Evolutionary conservation across 306 rosid species (phyloP), one percentile per base, ranked within the genome.

Genomic region (Trichosanthes truncata): DNA sequence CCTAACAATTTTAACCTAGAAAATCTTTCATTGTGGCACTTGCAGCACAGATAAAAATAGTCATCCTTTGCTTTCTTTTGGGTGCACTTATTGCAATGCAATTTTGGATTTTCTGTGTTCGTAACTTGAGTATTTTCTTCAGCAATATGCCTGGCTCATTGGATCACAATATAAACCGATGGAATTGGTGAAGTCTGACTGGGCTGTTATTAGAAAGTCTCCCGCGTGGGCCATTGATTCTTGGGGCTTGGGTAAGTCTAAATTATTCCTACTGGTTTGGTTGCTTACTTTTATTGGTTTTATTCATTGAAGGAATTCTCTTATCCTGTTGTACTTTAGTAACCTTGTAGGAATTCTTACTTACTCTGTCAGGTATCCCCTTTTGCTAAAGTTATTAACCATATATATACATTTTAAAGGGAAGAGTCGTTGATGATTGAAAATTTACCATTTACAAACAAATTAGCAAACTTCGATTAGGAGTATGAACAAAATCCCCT

Each of bases 91-190:
- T 65, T 63, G 1, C 33, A 45, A 46, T 21, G 6, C n/a, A 59
- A 76, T 38, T 57, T 38, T 53, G 68, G 51, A 35, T 33, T 56
- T n/a, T 21, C 53, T n/a, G 33, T 77, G 69, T 77, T 77, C n/a
- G 72, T 86, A 45, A 57, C 41, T 35, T 82, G 81, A 82, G 36
- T 49, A 29, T 51, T 74, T 62, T 79, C 15, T 84, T 80, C 89
- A 95, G 99, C 98, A 91, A 93, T 95, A 88, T 80, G 97, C 97
- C 57, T 95, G 99, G 99, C 99, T 95, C 83, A 84, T 95, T 86
- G 99, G 92, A 82, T 33, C 96, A 65, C 99, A 95, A 75, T 95
- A 95, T 92, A 95, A 95, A 86, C 78, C 99, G 53, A 83, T 82
- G 90, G 99, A 95, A 85, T 83, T 93, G 85, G 83, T 84, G 79